Evolutionary conservation across 1,284 basidiomycete genomes (phyloP), one percentile per base, ranked within the genome.

Genomic region (Lentinula novae-zelandiae): DNA sequence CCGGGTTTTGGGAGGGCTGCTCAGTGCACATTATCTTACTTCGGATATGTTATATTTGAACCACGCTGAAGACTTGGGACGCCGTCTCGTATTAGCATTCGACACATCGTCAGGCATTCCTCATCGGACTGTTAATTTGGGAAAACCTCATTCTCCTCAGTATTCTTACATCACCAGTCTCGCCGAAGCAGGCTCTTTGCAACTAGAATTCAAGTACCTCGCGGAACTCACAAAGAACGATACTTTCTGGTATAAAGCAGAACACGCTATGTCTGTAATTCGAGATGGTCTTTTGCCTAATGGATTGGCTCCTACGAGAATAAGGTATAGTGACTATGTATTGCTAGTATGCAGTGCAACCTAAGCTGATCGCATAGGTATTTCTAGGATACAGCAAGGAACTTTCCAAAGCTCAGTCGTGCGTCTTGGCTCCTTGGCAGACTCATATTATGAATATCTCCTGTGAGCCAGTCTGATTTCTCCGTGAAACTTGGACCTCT

Each of bases 401-500:
- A 77, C 81, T 50, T 95, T 93, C 67, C 80, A 85, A 58, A 73
- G 84, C 4, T 89, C 88, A 7, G 88, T 92, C 52, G 90, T 96
- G 64, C 85, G 93, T 0, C 78, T 96, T 2, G 95, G 95, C 0
- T 94, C 91, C 2, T 80, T 93, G 17, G 93, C 90, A 12, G 93
- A 96, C 73, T 93, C 91, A 3, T 96, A 90, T 75, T 96, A 95
- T 71, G 93, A 95, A 73, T 94, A 94, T 71, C 78, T 95, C 17
- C 71, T 93, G 82, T 89, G 65, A 72, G 84, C 27, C 2, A 27
- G 27, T 27, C 27, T 27, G 3, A 27, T 27, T 27, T 3, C 27
- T 27, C 27, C 27, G 3, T 27, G 27, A 3, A 27, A 50, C 13
- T 34, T 51, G 17, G 46, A 33, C 15, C 22, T 2, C 49, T 52